Evolutionary conservation across 495 filamentous ascomycete genomes (phyloP).

Genomic region (Xylaria grammica): DNA sequence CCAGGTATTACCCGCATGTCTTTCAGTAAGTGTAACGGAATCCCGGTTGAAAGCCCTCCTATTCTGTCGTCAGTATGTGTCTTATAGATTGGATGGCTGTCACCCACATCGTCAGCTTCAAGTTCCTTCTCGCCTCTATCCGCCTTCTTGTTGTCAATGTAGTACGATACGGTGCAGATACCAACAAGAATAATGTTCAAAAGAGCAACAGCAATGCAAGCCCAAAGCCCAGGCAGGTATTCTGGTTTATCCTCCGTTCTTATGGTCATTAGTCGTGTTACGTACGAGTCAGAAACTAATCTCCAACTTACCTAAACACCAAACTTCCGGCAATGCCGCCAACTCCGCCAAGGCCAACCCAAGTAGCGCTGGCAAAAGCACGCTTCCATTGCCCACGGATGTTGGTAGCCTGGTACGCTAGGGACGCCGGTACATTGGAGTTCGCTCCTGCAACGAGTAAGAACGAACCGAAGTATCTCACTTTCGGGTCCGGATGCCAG

Average conservation of each 20-base stretch:
- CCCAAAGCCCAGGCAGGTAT: constrained; percentile 52
- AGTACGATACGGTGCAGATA: constrained; percentile 37
- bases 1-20: no score
- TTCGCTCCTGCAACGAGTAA: constrained; percentile 61
- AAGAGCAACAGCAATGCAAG: constrained; percentile 47
- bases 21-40: constrained; percentile 56
- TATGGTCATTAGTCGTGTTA: constrained; percentile 28
- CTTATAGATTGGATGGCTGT: background rate
- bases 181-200: constrained; percentile 44
- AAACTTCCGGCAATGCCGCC: constrained; percentile 64
- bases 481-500: constrained; percentile 53
- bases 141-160: constrained; percentile 45
- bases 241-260: constrained; percentile 40
- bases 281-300: background rate
- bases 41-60: constrained; percentile 48
- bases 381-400: constrained; percentile 71
- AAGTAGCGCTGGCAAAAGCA: constrained; percentile 61
- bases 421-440: constrained; percentile 56
- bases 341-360: constrained; percentile 61
- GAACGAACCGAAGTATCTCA: constrained; percentile 66
- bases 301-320: constrained; percentile 53
- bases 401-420: constrained; percentile 67
- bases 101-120: constrained; percentile 47
- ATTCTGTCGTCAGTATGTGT: constrained; percentile 18
- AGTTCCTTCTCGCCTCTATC: constrained; percentile 52